These are phyloP conservation scores for Rhizodiscina lignyota DNA, from an alignment of 495 filamentous ascomycete genomes.

Conservation along the genomic window DNA sequence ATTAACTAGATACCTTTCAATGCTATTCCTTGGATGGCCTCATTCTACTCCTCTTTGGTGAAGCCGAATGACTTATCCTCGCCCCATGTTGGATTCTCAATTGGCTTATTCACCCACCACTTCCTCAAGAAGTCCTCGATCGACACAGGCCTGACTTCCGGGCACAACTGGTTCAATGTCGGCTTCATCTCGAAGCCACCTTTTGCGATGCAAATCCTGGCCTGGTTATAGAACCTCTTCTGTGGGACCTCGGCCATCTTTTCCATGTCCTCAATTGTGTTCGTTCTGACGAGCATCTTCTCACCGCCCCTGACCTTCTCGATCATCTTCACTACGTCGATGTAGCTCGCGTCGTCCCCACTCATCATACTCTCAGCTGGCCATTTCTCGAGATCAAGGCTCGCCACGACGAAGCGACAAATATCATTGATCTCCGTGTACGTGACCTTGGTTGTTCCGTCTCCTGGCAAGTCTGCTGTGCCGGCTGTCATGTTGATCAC, in stretches of 20 bases:
- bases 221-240: constrained; percentile 13
- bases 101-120: constrained; percentile 9
- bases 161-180: constrained; percentile 6
- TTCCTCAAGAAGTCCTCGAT: constrained; percentile 9
- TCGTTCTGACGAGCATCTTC: constrained; percentile 8
- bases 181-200: constrained; percentile 5
- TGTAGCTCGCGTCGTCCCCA: constrained; percentile 8
- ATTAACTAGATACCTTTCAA: too few relatives aligned
- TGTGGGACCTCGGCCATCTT: constrained; percentile 2
- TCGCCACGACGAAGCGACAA: constrained; percentile 7
- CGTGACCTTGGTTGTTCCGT: constrained; percentile 5
- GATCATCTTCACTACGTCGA: constrained; percentile 6
- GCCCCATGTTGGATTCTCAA: constrained; percentile 6
- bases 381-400: constrained; percentile 9
- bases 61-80: constrained; percentile 3
- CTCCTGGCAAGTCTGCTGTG: constrained; percentile 10
- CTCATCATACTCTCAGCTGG: constrained; percentile 7
- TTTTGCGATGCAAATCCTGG: constrained; percentile 3
- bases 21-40: too few relatives aligned
- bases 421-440: constrained; percentile 12
- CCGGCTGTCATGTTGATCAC: constrained; percentile 11
- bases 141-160: constrained; percentile 5
- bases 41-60: too few relatives aligned
- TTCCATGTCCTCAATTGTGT: constrained; percentile 4
- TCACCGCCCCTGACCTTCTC: constrained; percentile 11